Percentiles rank a stretch among this genome's conserved stretches.
phyloP scores from a whole-genome alignment of 2,329 filamentous ascomycete genomes.

The Parascedosporium putredinis region DNA sequence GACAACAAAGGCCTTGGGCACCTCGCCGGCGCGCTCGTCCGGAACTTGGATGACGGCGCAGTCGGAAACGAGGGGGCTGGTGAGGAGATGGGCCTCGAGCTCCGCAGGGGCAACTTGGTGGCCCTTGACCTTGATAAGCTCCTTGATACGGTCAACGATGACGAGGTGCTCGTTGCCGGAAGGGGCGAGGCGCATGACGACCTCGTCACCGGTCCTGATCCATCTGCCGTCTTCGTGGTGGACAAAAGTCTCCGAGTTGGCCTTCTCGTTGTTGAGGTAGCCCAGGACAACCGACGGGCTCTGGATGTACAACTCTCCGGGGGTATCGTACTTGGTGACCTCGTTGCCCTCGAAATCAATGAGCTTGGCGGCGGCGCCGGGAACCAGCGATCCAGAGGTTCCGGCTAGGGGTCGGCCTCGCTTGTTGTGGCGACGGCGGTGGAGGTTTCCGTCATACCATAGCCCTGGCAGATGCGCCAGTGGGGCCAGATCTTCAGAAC shows the following conservation, averaged over 20 bases:
- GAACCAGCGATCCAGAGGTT: conserved; percentile 57
- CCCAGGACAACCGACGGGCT: conserved; percentile 68
- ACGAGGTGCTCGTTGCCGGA: conserved; percentile 70
- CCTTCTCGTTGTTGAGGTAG: conserved; percentile 78
- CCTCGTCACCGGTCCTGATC: conserved; percentile 81
- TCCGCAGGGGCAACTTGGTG: conserved; percentile 72
- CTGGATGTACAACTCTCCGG: conserved; percentile 73
- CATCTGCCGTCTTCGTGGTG: conserved; percentile 57
- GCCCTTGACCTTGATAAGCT: conserved; percentile 71
- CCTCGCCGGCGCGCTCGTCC: conserved; percentile 46
- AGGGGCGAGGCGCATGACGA: conserved; percentile 52
- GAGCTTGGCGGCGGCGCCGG: conserved; percentile 52
- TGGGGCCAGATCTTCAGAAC: conserved; percentile 50
- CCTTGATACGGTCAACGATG: conserved; percentile 65
- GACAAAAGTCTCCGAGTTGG: conserved; percentile 69
- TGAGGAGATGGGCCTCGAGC: conserved; percentile 63
- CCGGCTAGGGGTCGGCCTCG: conserved; percentile 51
- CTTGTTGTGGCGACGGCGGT: conserved; percentile 53
- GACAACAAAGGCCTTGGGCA: conserved; percentile 54
- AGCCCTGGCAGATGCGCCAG: conserved; percentile 61
- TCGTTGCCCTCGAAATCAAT: conserved; percentile 57
- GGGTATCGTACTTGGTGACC: conserved; percentile 57
- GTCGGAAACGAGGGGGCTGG: conserved; percentile 60
- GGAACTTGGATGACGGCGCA: conserved; percentile 66
- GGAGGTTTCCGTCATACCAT: conserved; percentile 65